Evolutionary conservation across 495 filamentous ascomycete species (phyloP).

Genomic region (Penicillium cosmopolitanum): DNA sequence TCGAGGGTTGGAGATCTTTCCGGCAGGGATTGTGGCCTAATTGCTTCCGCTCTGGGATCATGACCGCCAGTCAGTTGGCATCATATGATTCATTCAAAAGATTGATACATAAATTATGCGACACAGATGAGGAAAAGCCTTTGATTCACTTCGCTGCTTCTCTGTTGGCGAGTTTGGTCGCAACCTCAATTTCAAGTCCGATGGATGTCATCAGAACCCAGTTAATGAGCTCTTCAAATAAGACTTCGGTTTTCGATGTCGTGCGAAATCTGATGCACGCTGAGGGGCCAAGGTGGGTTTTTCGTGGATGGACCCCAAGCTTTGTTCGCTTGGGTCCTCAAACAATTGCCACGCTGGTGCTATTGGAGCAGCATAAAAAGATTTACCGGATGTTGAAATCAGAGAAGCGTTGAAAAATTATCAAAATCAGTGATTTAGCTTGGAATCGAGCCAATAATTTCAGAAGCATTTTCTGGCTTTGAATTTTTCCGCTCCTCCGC

Average conservation of each 20-base stretch:
- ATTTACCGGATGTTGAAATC: slow-evolving; percentile 16
- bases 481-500: too few relatives aligned
- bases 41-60: slow-evolving; percentile 75
- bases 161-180: slow-evolving; percentile 79
- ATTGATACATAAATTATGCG: slow-evolving; percentile 37
- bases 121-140: slow-evolving; percentile 57
- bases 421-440: neutral
- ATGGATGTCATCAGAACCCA: slow-evolving; percentile 92
- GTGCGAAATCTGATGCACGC: slow-evolving; percentile 19
- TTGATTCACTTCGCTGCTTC: slow-evolving; percentile 77
- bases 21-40: slow-evolving; percentile 86
- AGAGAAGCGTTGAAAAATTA: neutral
- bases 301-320: slow-evolving; percentile 87
- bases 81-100: slow-evolving; percentile 84
- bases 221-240: slow-evolving; percentile 60
- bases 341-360: slow-evolving; percentile 85
- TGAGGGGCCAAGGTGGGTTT: slow-evolving; percentile 68
- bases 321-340: slow-evolving; percentile 82
- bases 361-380: slow-evolving; percentile 80
- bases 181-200: slow-evolving; percentile 86
- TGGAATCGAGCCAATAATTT: too few relatives aligned
- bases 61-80: slow-evolving; percentile 84
- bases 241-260: slow-evolving; percentile 14
- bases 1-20: slow-evolving; percentile 67
- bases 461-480: too few relatives aligned